Percentiles rank a stretch among this genome's conserved stretches.
Evolutionary conservation across 257 asterid genomes (phyloP).

Genomic region (Solanum habrochaites): DNA sequence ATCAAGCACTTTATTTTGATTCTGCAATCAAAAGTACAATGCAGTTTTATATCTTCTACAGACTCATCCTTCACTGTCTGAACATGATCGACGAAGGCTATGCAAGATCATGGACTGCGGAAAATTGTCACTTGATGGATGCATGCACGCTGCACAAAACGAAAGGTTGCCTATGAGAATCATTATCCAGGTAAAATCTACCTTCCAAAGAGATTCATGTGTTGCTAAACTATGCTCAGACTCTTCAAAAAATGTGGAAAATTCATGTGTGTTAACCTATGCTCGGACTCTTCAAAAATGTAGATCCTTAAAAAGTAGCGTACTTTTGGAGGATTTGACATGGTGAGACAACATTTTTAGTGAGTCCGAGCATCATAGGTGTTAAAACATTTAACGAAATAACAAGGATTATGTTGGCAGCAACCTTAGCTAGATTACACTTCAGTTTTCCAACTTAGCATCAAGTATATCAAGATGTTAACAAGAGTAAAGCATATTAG

Average conservation of each 20-base stretch:
- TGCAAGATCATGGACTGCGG: conserved; percentile 68
- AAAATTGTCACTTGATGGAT: conserved; percentile 81
- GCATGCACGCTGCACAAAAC: conserved; percentile 82
- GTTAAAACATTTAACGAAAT: not conserved
- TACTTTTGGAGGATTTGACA: not conserved
- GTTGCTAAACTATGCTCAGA: not conserved
- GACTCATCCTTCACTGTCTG: conserved; percentile 65
- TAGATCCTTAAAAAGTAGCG: not conserved
- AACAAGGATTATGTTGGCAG: not conserved
- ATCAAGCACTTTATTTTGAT: not conserved
- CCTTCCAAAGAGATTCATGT: not conserved
- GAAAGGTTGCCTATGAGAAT: conserved; percentile 86
- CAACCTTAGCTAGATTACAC: not conserved
- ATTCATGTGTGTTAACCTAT: not conserved
- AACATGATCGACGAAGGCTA: conserved; percentile 64
- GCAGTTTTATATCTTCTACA: conserved; percentile 9
- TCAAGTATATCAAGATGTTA: not conserved
- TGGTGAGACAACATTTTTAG: not conserved
- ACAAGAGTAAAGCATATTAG: not conserved
- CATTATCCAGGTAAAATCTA: conserved; percentile 51
- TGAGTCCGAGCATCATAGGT: not conserved
- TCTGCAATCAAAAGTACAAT: not conserved
- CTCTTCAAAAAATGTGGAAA: not conserved
- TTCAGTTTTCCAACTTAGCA: not conserved
- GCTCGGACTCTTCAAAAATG: not conserved